Percentiles rank a stretch among this genome's conserved stretches.
Evolutionary conservation across 768 basidiomycete species (phyloP).

Genomic region (Kwoniella sp.): DNA sequence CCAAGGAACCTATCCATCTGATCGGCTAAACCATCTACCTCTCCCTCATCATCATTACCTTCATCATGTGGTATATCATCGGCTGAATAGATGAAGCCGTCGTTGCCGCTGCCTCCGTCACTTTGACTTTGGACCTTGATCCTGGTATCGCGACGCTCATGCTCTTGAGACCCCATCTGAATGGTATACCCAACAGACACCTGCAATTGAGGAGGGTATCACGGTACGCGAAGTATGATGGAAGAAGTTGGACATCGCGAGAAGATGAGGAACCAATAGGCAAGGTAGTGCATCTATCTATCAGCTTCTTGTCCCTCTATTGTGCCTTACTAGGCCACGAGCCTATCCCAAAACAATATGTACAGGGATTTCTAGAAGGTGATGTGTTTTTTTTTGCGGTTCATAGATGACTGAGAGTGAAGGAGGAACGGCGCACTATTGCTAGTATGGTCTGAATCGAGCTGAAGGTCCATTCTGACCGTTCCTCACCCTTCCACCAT

Average conservation of each 20-base stretch:
- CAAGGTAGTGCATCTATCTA: too few relatives aligned
- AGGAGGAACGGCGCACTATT: neutral
- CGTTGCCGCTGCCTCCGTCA: neutral
- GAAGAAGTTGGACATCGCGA: too few relatives aligned
- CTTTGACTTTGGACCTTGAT: neutral
- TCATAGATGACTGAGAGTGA: too few relatives aligned
- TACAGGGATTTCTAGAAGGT: too few relatives aligned
- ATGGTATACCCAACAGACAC: too few relatives aligned
- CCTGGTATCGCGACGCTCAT: neutral
- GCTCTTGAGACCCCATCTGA: neutral
- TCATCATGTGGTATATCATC: neutral
- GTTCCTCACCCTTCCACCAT: slow-evolving; percentile 49
- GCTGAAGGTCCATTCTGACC: slow-evolving; percentile 50
- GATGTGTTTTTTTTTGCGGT: too few relatives aligned
- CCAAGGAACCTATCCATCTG: slow-evolving; percentile 33
- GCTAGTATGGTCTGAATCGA: slow-evolving; percentile 45
- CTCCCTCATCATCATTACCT: neutral
- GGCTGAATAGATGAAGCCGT: neutral
- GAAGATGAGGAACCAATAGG: too few relatives aligned
- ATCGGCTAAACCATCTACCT: slow-evolving; percentile 20
- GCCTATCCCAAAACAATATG: too few relatives aligned
- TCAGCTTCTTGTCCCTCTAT: too few relatives aligned
- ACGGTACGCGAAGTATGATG: too few relatives aligned
- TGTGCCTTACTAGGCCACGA: too few relatives aligned
- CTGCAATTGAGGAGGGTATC: too few relatives aligned